phyloP scores from a whole-genome alignment of 176 grass and related monocot genomes.

The Dactylis glomerata region DNA sequence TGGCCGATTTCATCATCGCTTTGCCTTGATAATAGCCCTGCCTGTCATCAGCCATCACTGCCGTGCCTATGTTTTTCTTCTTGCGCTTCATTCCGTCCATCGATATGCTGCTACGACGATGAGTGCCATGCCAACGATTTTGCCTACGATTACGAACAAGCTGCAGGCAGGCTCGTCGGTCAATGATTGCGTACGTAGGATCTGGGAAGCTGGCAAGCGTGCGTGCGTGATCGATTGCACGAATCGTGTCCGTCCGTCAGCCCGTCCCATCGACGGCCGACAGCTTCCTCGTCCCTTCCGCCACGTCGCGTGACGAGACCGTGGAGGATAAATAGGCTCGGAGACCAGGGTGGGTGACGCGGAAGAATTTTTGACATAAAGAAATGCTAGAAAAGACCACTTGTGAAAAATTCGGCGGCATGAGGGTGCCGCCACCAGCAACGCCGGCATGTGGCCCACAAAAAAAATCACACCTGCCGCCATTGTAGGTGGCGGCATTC shows the following conservation, averaged over 20 bases:
- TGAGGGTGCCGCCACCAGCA: too few species aligned
- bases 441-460: too few species aligned
- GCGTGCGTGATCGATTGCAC: constrained; percentile 13
- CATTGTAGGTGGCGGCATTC: too few species aligned
- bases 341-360: background rate
- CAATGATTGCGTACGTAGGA: constrained; percentile 7
- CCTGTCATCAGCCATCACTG: background rate
- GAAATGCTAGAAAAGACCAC: too few species aligned
- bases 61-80: background rate
- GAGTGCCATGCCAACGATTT: background rate
- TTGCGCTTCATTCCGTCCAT: background rate
- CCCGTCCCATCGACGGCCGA: constrained; percentile 18
- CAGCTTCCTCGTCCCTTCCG: background rate
- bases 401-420: too few species aligned
- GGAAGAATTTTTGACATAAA: too few species aligned
- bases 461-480: too few species aligned
- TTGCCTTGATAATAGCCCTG: background rate
- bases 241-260: constrained; percentile 7
- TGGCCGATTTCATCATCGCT: background rate
- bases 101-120: background rate
- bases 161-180: background rate
- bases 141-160: too few species aligned
- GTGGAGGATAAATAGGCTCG: background rate
- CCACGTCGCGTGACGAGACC: background rate
- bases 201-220: background rate